A percentile compares a stretch with the other conserved stretches of the same genome.
Conservation (phyloP, 352 stramenopile species). For the Phytophthora cryptogea region DNA sequence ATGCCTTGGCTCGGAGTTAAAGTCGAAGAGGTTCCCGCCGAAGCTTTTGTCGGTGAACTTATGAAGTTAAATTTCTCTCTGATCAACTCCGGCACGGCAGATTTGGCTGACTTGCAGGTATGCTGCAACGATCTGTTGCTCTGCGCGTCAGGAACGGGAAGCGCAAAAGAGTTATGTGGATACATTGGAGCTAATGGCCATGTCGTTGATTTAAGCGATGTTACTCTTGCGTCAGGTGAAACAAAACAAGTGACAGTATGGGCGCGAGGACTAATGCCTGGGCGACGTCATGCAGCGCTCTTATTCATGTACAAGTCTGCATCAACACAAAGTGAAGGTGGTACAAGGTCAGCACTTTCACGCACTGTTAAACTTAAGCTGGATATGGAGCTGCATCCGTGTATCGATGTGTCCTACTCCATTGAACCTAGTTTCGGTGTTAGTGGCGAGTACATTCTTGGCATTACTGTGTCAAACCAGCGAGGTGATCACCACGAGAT, state of each 20-base stretch:
- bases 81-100: slow-evolving; percentile 57
- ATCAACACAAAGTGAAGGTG: slow-evolving; percentile 23
- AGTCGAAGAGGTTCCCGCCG: slow-evolving; percentile 43
- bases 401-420: slow-evolving; percentile 64
- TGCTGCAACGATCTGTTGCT: slow-evolving; percentile 69
- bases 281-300: slow-evolving; percentile 54
- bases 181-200: slow-evolving; percentile 73
- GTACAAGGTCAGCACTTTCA: slow-evolving; percentile 15
- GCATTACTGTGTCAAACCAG: slow-evolving; percentile 67
- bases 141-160: slow-evolving; percentile 44
- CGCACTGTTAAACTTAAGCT: slow-evolving; percentile 63
- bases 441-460: slow-evolving; percentile 75
- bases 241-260: slow-evolving; percentile 55
- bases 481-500: slow-evolving; percentile 37
- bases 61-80: slow-evolving; percentile 58
- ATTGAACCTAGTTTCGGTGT: slow-evolving; percentile 70
- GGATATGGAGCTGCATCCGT: slow-evolving; percentile 62
- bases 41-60: slow-evolving; percentile 69
- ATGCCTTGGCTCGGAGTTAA: slow-evolving; percentile 88
- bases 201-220: slow-evolving; percentile 58
- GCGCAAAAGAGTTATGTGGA: slow-evolving; percentile 31
- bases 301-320: slow-evolving; percentile 71
- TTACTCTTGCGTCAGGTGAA: slow-evolving; percentile 61
- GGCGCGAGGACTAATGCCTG: slow-evolving; percentile 42
- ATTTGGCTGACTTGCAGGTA: slow-evolving; percentile 59